Evolutionary conservation across 176 grass and related monocot species (phyloP), one percentile per base, ranked within the genome.

Genomic region (Tillandsia fasciculata): DNA sequence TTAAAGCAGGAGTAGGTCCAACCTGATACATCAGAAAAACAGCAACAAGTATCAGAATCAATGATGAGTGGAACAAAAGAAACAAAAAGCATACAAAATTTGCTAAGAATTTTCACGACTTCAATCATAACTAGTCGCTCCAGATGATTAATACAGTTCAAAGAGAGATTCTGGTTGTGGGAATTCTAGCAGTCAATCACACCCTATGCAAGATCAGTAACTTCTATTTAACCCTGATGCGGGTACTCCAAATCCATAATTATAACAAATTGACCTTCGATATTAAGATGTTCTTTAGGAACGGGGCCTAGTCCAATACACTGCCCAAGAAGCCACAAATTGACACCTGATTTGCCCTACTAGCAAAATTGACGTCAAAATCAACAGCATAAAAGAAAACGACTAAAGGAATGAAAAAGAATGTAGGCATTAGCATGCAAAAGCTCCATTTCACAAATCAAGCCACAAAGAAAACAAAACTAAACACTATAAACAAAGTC

Each of bases 1-100:
- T 85, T 71, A 97, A 89, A 24, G 89, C 52, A 72, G 72, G 11
- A 72, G 89, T 71, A 29, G 76, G 50, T 47, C 85, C 84, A 70
- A 15, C 84, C 88, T 83, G 28, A 52, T 26, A 42, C 71, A 51
- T 78, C 66, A 28, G 48, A 79, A 71, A 63, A 69, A 13, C 57
- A 70, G 22, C 50, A 72, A 47, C 4, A 33, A 42, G 61, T 65
- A 28, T 65, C 64, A 63, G 26, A 67, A 23, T 10, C n/a, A 7
- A 61, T 61, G 10, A 70, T 11, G 64, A 71, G 33, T 12, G 68
- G 70, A 49, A 78, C 24, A 50, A 64, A 18, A 54, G 33, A 9
- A 79, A 76, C 11, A 73, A 57, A 64, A 20, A 23, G 8, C 56
- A 61, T 61, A 20, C 15, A 61, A 17, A 14, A 59, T 61, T 20